Conservation (phyloP, 2,329 filamentous ascomycete genomes). For the Rhinocladiella similis region DNA sequence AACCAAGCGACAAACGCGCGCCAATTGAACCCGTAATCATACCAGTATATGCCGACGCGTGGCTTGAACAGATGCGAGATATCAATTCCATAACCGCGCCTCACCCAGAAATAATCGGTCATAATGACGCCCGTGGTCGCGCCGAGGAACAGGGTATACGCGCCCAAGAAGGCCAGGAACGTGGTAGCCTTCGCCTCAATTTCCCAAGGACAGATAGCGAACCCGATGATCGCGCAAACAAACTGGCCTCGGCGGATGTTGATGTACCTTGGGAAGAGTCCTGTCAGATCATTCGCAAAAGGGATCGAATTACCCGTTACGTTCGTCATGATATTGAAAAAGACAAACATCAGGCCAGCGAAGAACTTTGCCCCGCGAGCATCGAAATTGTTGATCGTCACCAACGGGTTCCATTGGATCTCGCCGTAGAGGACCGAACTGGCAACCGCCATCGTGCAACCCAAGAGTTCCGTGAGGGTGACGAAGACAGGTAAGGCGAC, state of each 20-base stretch:
- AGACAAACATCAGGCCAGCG: constrained; percentile 26
- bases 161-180: constrained; percentile 41
- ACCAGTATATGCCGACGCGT: constrained; percentile 19
- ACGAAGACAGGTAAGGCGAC: constrained; percentile 50
- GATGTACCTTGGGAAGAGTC: constrained; percentile 53
- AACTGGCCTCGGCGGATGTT: constrained; percentile 51
- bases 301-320: constrained; percentile 40
- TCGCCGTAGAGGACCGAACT: constrained; percentile 25
- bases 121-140: constrained; percentile 28
- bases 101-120: constrained; percentile 25
- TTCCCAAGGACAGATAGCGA: constrained; percentile 48
- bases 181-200: constrained; percentile 43
- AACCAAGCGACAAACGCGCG: constrained; percentile 60
- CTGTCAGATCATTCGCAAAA: constrained; percentile 50
- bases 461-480: constrained; percentile 51
- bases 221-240: constrained; percentile 40
- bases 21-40: constrained; percentile 55
- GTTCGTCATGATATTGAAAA: constrained; percentile 17
- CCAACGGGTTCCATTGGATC: constrained; percentile 32
- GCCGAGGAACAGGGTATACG: constrained; percentile 25
- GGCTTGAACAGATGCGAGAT: constrained; percentile 22
- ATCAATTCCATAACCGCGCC: constrained; percentile 14
- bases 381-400: constrained; percentile 1
- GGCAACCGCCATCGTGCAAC: constrained; percentile 59
- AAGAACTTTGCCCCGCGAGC: not conserved